Conservation (phyloP, 352 stramenopile genomes). For the Albugo laibachii region DNA sequence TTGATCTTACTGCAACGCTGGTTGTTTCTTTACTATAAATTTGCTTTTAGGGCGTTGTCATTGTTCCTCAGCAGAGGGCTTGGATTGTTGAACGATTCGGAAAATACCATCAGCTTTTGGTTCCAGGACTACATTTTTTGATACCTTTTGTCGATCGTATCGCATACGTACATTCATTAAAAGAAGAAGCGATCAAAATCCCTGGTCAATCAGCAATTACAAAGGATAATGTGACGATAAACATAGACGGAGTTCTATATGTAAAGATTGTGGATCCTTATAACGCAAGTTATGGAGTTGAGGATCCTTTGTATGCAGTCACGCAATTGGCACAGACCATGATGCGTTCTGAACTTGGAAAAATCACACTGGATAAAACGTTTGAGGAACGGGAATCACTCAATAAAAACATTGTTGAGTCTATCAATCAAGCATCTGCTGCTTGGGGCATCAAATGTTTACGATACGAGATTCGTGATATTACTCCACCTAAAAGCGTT, state of each 20-base stretch:
- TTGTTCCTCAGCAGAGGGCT: conserved; percentile 75
- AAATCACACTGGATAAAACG: conserved; percentile 87
- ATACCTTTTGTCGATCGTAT: conserved; percentile 82
- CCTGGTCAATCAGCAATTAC: conserved; percentile 80
- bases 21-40: neutral
- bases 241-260: conserved; percentile 84
- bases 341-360: conserved; percentile 82
- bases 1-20: neutral
- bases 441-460: conserved; percentile 83
- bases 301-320: conserved; percentile 78
- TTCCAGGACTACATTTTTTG: conserved; percentile 75
- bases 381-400: conserved; percentile 86
- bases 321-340: conserved; percentile 83
- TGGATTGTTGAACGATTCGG: conserved; percentile 85
- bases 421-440: conserved; percentile 80
- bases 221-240: conserved; percentile 83
- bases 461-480: conserved; percentile 84
- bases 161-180: conserved; percentile 82
- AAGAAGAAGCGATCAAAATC: conserved; percentile 84
- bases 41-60: conserved; percentile 41
- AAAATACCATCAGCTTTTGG: conserved; percentile 77
- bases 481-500: conserved; percentile 67
- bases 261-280: conserved; percentile 81
- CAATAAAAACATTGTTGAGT: conserved; percentile 80
- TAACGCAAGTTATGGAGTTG: conserved; percentile 75